phyloP scores from a whole-genome alignment of 192 early-diverging fungal species.

The Umbelopsis isabellina region DNA sequence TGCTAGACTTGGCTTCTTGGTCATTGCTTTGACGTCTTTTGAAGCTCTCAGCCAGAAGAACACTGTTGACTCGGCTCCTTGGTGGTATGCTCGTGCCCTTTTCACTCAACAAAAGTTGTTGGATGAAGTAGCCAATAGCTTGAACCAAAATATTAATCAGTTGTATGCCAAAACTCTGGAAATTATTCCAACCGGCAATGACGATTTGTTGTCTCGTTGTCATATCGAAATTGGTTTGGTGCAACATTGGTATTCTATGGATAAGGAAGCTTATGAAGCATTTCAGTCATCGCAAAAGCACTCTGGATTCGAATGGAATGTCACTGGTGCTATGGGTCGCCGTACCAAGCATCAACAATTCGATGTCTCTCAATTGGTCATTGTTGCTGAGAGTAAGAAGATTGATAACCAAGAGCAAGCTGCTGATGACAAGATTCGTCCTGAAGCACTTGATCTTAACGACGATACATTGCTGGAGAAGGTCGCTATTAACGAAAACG shows the following conservation, averaged over 20 bases:
- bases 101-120: conserved; percentile 76
- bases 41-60: conserved; percentile 52
- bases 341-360: conserved; percentile 92
- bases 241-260: conserved; percentile 76
- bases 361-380: conserved; percentile 88
- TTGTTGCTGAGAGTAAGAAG: conserved; percentile 79
- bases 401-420: conserved; percentile 39
- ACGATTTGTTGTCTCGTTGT: conserved; percentile 60
- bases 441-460: conserved; percentile 83
- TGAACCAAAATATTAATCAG: conserved; percentile 50
- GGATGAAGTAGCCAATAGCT: conserved; percentile 61
- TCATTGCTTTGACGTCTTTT: conserved; percentile 68
- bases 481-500: conserved; percentile 60
- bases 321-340: conserved; percentile 89
- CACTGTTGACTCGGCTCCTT: conserved; percentile 50
- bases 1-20: conserved; percentile 66
- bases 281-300: conserved; percentile 77
- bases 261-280: conserved; percentile 62
- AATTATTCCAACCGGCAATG: conserved; percentile 34
- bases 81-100: conserved; percentile 78
- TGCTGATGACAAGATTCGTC: conserved; percentile 34
- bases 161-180: conserved; percentile 27
- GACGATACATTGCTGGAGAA: conserved; percentile 93
- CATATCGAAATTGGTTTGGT: conserved; percentile 81
- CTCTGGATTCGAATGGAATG: conserved; percentile 80